phyloP scores from a whole-genome alignment of 2,329 filamentous ascomycete genomes.

The Lasiodiplodia theobromae region DNA sequence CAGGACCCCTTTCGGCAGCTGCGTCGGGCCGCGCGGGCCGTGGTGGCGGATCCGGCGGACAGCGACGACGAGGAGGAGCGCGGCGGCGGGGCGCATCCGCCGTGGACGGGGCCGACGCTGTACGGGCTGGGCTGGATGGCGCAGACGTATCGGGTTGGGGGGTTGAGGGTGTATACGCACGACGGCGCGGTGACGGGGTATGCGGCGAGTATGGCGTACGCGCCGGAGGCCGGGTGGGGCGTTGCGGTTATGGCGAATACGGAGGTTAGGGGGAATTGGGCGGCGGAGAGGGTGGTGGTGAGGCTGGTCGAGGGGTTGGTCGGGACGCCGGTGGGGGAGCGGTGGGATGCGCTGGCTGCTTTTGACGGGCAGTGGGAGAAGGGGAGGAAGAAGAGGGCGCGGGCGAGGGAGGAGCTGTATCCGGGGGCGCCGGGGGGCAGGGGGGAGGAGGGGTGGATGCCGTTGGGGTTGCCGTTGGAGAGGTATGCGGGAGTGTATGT shows the following conservation, averaged over 20 bases:
- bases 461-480: conserved; percentile 6
- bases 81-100: conserved; percentile 10
- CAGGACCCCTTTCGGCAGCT: conserved; percentile 13
- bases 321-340: background rate
- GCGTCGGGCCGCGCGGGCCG: conserved; percentile 9
- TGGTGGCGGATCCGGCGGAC: background rate
- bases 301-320: conserved; percentile 3
- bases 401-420: background rate
- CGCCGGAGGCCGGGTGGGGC: conserved; percentile 6
- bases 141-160: background rate
- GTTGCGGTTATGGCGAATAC: conserved; percentile 26
- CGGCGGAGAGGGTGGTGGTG: conserved; percentile 1
- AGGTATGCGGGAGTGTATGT: background rate
- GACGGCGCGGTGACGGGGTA: conserved; percentile 24
- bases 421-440: conserved; percentile 4
- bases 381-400: background rate
- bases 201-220: conserved; percentile 6
- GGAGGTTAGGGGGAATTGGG: background rate
- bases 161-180: background rate
- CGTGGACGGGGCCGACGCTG: conserved; percentile 5
- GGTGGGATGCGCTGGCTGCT: background rate
- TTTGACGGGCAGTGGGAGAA: background rate
- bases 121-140: conserved; percentile 22
- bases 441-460: background rate
- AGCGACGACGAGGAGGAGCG: background rate